Evolutionary conservation across 2,329 filamentous ascomycete species (phyloP).

Genomic region (Sarocladium brachiariae): DNA sequence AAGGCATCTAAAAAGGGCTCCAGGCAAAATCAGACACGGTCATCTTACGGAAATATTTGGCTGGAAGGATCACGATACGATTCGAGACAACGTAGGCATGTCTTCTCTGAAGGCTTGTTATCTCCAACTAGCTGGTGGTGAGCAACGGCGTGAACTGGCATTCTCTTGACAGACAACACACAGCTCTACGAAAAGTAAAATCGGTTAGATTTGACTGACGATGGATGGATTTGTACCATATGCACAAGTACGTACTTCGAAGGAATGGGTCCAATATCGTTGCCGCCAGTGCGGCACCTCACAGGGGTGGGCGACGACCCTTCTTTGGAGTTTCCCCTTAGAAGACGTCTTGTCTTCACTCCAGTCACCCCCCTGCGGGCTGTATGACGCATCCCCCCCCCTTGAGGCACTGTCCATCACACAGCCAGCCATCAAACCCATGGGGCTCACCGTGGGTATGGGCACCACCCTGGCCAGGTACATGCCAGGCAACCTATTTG

Average conservation of each 20-base stretch:
- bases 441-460: neutral
- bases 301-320: slow-evolving; percentile 2
- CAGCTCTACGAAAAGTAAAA: neutral
- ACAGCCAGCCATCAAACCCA: neutral
- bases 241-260: neutral
- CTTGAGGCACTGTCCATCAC: neutral
- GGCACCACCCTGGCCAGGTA: slow-evolving; percentile 3
- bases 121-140: too few relatives aligned
- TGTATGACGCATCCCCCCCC: slow-evolving; percentile 5
- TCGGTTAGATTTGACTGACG: neutral
- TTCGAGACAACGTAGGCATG: too few relatives aligned
- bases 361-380: neutral
- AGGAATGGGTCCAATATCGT: slow-evolving; percentile 8
- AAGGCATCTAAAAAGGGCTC: too few relatives aligned
- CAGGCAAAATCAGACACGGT: too few relatives aligned
- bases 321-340: slow-evolving; percentile 7
- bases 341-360: neutral
- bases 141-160: too few relatives aligned
- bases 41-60: too few relatives aligned
- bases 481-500: slow-evolving; percentile 4
- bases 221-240: neutral
- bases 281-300: slow-evolving; percentile 4
- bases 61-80: too few relatives aligned
- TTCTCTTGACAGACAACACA: neutral
- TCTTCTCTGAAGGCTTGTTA: too few relatives aligned